Base-by-base conservation (phyloP, 2,329 filamentous ascomycete species). In the Hortaea werneckii region DNA sequence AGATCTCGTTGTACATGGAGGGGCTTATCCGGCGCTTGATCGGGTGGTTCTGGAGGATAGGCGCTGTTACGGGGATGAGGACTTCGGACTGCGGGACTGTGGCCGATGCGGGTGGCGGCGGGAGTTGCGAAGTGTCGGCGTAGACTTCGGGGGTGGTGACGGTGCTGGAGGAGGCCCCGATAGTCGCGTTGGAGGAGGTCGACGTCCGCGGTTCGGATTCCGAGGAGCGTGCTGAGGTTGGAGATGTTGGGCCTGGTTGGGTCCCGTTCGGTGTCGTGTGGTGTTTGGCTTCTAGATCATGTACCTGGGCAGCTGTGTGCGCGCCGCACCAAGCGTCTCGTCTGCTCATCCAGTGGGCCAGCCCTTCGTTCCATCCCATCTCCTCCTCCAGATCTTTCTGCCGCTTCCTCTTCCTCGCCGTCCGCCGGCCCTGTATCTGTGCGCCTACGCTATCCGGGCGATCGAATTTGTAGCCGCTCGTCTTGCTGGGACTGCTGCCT, bases 241-340 rank as follows among this genome's bases (percentile, higher is more conserved):
- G 11, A 5, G 7, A 8, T 28, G 32, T 37, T 8, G 26, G 26
- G 26, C 11, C 12, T 20, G 26, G n/a, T 29, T 29, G n/a, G 10
- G 12, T 27, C 53, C 57, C 30, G 2, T 35, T 37, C 37, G 37
- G 40, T 26, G 35, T 7, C 32, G 11, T 26, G n/a, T 44, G 12
- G 41, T n/a, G 10, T 29, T 43, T 48, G n/a, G 13, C 40, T 29
- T 51, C 27, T 30, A 49, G 12, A 9, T 40, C 37, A 11, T 41
- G 45, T 29, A 56, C 54, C 32, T 59, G 49, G n/a, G 45, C 71
- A 68, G 62, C 75, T 73, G 51, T 77, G 8, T 75, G 72, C 29
- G 87, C 89, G 29, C 85, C 83, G 1, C 88, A 90, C 90, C 90
- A 96, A 5, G 80, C 81, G 66, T 95, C 80, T 41, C 89, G 77